Evolutionary conservation across 352 stramenopile genomes (phyloP).

Genomic region (Lagenidium giganteum): DNA sequence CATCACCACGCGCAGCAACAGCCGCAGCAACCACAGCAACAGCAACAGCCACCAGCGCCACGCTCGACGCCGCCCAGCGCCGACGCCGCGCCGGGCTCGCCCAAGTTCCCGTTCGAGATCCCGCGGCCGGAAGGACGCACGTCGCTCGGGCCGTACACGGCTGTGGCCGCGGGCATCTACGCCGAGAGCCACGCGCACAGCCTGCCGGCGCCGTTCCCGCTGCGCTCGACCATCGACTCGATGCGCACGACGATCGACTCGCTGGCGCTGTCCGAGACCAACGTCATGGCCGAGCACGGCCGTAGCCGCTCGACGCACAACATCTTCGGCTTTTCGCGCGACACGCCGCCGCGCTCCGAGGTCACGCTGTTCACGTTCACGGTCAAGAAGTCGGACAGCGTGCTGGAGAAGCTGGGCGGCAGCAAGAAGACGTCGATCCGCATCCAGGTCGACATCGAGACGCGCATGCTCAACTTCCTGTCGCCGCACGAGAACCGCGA

Average conservation of each 20-base stretch:
- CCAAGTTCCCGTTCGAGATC: conserved; percentile 37
- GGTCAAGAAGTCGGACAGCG: conserved; percentile 80
- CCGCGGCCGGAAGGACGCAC: conserved; percentile 31
- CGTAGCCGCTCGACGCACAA: conserved; percentile 65
- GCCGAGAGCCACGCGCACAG: conserved; percentile 15
- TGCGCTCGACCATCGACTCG: conserved; percentile 14
- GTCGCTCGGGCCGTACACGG: conserved; percentile 38
- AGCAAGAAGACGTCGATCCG: conserved; percentile 82
- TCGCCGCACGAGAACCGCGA: conserved; percentile 71
- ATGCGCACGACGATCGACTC: conserved; percentile 20
- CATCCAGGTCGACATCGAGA: conserved; percentile 77
- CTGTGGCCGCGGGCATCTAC: too few species aligned
- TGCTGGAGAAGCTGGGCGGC: conserved; percentile 76
- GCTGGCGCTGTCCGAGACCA: conserved; percentile 22
- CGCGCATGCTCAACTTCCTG: conserved; percentile 80
- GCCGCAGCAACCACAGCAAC: not conserved
- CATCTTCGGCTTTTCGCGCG: conserved; percentile 70
- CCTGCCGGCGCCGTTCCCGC: conserved; percentile 21
- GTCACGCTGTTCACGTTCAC: conserved; percentile 84
- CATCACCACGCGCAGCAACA: not conserved
- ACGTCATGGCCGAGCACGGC: conserved; percentile 59
- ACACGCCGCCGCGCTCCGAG: conserved; percentile 40
- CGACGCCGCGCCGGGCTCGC: not conserved
- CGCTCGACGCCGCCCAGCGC: not conserved
- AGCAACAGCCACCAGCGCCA: not conserved